Evolutionary conservation across 352 stramenopile species (phyloP), one percentile per base, ranked within the genome.

Genomic region (Thalassiosira livingstoniorum): DNA sequence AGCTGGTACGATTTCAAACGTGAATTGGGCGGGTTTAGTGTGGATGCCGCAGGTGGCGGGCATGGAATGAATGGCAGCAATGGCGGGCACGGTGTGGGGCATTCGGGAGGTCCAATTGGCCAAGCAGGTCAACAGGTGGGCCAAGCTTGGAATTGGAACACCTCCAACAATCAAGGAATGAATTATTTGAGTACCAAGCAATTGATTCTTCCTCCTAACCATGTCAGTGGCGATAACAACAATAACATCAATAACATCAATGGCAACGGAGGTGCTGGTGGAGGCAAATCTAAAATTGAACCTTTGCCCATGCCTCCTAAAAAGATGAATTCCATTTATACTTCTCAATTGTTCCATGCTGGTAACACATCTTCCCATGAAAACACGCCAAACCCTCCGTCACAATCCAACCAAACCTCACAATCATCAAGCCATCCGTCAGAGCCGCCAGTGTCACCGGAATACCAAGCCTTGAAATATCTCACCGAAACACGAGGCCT

Each of bases 1-100:
- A 88, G 69, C 45, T 95, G 90, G 90, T 94, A 88, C 64, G 90
- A 95, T 81, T 93, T 94, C 25, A 94, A 93, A 64, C 70, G 61
- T 18, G 62, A 77, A 5, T 42, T 93, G 0, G 75, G 79, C 35
- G 84, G 86, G 54, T 83, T 62, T 79, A 54, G 7, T 32, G 39
- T 83, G 21, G 64, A 73, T 65, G 37, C 11, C 21, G 23, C 34
- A 11, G 23, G 21, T 47, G 21, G 7, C 2, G 18, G 25, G 29
- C 62, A 64, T 54, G 32, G n/a, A 32, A 47, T n/a, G 2, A 62
- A 21, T 2, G 29, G 42, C 37, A 76, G 18, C 18, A 29, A 62
- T 29, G 13, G 42, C 1, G 42, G 13, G n/a, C n/a, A n/a, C 34
- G 13, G 34, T 7, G 15, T 47, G 7, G 7, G 47, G 27, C 21